Conservation (phyloP, 768 basidiomycete species). For the Crassisporium funariophilum region DNA sequence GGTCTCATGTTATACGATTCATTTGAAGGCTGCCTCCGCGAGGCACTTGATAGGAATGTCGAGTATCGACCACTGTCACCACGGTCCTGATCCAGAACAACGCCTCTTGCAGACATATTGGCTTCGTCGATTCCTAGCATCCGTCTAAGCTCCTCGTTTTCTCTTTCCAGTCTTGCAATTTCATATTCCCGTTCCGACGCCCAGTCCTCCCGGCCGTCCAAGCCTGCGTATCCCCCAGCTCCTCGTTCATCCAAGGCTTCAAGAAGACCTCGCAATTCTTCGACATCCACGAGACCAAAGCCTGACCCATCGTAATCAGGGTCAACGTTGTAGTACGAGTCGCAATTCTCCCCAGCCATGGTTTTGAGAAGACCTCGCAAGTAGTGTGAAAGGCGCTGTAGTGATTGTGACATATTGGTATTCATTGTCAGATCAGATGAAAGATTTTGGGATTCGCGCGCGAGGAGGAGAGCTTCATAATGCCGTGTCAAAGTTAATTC, state of each 20-base stretch:
- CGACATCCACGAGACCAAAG: conserved; percentile 31
- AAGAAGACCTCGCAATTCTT: conserved; percentile 45
- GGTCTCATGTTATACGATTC: conserved; percentile 18
- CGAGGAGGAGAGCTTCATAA: conserved; percentile 80
- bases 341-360: conserved; percentile 65
- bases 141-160: conserved; percentile 79
- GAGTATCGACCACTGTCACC: conserved; percentile 42
- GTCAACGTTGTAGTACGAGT: conserved; percentile 37
- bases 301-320: conserved; percentile 38
- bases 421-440: conserved; percentile 59
- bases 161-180: conserved; percentile 76
- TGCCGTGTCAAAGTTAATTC: conserved; percentile 86
- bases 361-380: conserved; percentile 74
- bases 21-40: conserved; percentile 27
- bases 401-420: conserved; percentile 60
- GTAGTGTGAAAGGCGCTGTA: conserved; percentile 70
- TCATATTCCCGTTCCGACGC: conserved; percentile 86
- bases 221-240: conserved; percentile 27
- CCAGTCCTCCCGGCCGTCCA: conserved; percentile 71
- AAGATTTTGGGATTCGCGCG: conserved; percentile 59
- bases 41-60: conserved; percentile 35
- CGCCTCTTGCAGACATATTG: conserved; percentile 52
- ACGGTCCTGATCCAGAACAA: conserved; percentile 53
- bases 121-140: conserved; percentile 73
- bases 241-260: conserved; percentile 41